Conservation (phyloP, 108 stramenopile genomes). For the Nitzschia sp. region DNA sequence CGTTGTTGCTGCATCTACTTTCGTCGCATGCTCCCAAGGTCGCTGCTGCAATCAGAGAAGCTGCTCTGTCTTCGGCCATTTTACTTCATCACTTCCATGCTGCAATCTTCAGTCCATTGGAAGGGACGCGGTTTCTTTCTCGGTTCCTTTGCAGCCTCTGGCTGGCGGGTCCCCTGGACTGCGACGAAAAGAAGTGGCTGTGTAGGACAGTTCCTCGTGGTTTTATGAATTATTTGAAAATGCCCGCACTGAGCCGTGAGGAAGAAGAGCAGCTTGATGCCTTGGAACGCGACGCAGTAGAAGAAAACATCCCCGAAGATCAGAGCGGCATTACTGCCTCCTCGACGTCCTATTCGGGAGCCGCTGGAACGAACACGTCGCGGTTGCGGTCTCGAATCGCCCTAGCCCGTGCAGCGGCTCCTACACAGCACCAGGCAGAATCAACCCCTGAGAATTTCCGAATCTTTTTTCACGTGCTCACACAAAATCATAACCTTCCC, state of each 20-base stretch:
- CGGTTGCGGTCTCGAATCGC: constrained; percentile 57
- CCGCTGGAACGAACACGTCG: constrained; percentile 58
- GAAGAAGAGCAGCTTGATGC: constrained; percentile 78
- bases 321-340: not conserved
- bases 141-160: constrained; percentile 82
- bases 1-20: constrained; percentile 68
- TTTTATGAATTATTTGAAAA: constrained; percentile 68
- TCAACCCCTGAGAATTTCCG: constrained; percentile 46
- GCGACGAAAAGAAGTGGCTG: constrained; percentile 67
- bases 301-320: constrained; percentile 38
- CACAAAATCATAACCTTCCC: constrained; percentile 70
- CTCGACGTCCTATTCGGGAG: constrained; percentile 10
- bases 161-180: constrained; percentile 65
- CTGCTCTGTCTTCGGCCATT: constrained; percentile 63
- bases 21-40: constrained; percentile 57
- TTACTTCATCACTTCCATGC: constrained; percentile 78
- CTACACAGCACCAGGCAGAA: constrained; percentile 11
- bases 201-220: constrained; percentile 71
- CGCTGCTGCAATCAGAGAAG: constrained; percentile 55
- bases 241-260: constrained; percentile 62
- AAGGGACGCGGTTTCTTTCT: constrained; percentile 70
- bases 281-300: constrained; percentile 56
- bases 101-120: constrained; percentile 72
- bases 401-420: constrained; percentile 23
- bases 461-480: constrained; percentile 71